A percentile compares a stretch with the other conserved stretches of the same genome.
These are phyloP conservation scores for Russula foetens DNA, from an alignment of 768 basidiomycete species.

Conservation along the genomic window DNA sequence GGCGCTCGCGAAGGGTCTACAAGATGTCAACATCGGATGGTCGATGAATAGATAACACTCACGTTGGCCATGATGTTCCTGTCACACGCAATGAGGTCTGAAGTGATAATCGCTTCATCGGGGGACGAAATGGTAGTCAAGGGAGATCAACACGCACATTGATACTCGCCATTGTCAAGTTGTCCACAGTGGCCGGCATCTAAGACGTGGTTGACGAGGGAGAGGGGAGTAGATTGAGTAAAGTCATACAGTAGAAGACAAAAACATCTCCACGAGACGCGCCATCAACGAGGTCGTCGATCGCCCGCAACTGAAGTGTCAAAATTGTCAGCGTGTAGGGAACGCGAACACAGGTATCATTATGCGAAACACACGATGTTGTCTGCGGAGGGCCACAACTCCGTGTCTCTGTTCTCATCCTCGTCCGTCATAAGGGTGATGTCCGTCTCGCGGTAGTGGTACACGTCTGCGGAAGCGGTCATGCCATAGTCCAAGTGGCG, in stretches of 20 bases:
- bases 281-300: conserved; percentile 11
- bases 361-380: conserved; percentile 14
- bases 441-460: conserved; percentile 2
- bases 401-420: background rate
- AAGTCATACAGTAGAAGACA: conserved; percentile 18
- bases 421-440: conserved; percentile 18
- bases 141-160: background rate
- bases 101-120: background rate
- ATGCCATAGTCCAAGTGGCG: background rate
- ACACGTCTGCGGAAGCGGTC: background rate
- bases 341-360: background rate
- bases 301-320: conserved; percentile 9
- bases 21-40: background rate
- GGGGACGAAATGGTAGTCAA: background rate
- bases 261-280: conserved; percentile 15
- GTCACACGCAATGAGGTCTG: conserved; percentile 6
- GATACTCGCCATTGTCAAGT: background rate
- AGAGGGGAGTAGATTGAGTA: background rate
- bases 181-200: conserved; percentile 10
- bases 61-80: conserved; percentile 17
- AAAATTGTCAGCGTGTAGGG: background rate
- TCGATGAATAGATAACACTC: background rate
- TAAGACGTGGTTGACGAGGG: background rate
- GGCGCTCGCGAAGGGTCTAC: conserved; percentile 15
- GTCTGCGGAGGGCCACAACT: conserved; percentile 3